Evolutionary conservation across 768 basidiomycete species (phyloP), one percentile per base, ranked within the genome.

Genomic region (Hemileccinum rubropunctum): DNA sequence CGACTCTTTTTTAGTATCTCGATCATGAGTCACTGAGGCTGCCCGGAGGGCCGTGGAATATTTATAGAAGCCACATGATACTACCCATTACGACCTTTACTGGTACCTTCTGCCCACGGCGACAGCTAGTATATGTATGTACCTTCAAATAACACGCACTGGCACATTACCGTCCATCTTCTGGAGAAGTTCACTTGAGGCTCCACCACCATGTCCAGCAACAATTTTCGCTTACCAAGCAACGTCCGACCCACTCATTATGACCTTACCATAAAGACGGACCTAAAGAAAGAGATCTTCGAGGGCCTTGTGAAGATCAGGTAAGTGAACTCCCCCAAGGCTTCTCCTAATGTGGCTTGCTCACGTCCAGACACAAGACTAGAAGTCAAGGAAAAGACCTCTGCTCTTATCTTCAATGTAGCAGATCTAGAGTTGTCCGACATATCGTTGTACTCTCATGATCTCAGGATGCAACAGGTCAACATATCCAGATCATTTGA

Each of bases 261-360:
- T 67, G 85, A 89, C 57, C 62, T 93, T 43, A 82, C 81, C 40
- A 71, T 94, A 63, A 82, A 80, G 61, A 94, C 91, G 3, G 91
- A 98, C 70, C 80, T 98, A 45, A 77, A 86, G 48, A 76, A 76
- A n/a, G 76, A 83, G 52, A 78, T 71, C 10, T 98, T 93, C 66
- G 73, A 81, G 37, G 95, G 95, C 37, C 75, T 83, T 34, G 88
- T 86, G 42, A 82, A 81, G 56, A 81, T 89, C 61, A 74, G 79
- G 90, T 82, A 52, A 46, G 81, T 71, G 20, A 32, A 35, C 34
- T 20, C 26, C 36, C 27, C 6, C n/a, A 81, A 38, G 95, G 95
- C 37, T 75, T 83, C 27, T 37, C 27, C 6, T 11, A 37, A 12
- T n/a, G 10, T n/a, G 36, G 8, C 11, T 12, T 20, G 36, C 36